Base-by-base conservation (phyloP, 148 eudicot genomes). In the Diospyros kaki region DNA sequence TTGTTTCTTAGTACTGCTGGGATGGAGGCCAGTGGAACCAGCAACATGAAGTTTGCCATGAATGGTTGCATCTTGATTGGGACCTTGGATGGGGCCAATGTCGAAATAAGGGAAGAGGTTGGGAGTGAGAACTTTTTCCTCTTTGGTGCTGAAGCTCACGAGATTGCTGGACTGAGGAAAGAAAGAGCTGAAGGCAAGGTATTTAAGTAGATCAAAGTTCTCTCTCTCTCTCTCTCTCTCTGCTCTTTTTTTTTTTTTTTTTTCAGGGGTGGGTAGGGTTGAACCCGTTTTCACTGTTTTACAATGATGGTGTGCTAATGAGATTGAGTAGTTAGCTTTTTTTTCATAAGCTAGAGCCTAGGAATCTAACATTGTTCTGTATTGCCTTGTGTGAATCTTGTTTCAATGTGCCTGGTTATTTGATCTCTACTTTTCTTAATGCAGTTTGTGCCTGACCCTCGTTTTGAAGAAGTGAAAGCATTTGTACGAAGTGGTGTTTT, bases 1-100 rank as follows among this genome's bases (percentile, higher is more conserved):
- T 0, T 28, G 28, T 28, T 28, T 28, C 28, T 28, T 28, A 28
- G 28, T 28, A 28, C 97, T 78, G 97, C 98, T 82, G 97, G 97
- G 68, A 94, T 91, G 98, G 98, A 91, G 85, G 97, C 97, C 67
- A 94, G 98, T 85, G 98, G 98, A 84, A 94, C 98, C 80, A 94
- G 98, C 89, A 94, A 94, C 87, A 94, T 94, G 98, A 94, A 94
- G 87, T 94, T 94, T 83, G 77, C 97, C 9, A 94, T 94, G 98
- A 94, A 94, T 48, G 98, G 98, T 50, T 94, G 98, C 80, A 70
- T 90, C 72, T 80, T 88, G 84, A 91, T 94, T 76, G 98, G 97
- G 66, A 94, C 98, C 70, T 83, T 94, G 55, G 98, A 94, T 79
- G 98, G 98, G 13, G 98, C 98, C 79, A 94, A 94, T 84, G 98